These are phyloP conservation scores for Pichia sp. DNA, from an alignment of 1,139 yeast genomes.

Conservation along the genomic window DNA sequence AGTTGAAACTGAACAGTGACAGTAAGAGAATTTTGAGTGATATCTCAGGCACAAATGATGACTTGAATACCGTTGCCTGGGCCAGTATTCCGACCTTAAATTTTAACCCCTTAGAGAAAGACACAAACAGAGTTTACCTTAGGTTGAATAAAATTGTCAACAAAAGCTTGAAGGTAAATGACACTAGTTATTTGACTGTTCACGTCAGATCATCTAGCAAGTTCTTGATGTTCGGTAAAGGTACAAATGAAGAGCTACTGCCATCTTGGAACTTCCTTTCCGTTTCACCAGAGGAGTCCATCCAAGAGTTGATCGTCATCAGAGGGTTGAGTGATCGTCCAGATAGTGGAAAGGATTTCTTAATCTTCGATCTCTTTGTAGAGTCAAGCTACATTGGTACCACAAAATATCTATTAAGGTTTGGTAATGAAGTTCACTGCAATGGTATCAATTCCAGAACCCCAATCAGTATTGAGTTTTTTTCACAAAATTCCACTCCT, in stretches of 20 bases:
- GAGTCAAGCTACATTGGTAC: slow-evolving; percentile 63
- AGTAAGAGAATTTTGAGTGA: slow-evolving; percentile 11
- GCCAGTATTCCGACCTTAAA: slow-evolving; percentile 58
- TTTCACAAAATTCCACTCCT: slow-evolving; percentile 28
- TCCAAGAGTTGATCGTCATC: slow-evolving; percentile 34
- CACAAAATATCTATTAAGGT: slow-evolving; percentile 37
- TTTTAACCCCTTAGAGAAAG: slow-evolving; percentile 59
- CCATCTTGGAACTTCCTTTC: slow-evolving; percentile 73
- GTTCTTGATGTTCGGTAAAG: slow-evolving; percentile 55
- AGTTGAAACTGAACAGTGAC: slow-evolving; percentile 41
- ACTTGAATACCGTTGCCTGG: slow-evolving; percentile 37
- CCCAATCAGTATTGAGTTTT: slow-evolving; percentile 27
- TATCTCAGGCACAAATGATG: slow-evolving; percentile 27
- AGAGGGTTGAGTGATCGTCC: slow-evolving; percentile 41
- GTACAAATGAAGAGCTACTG: slow-evolving; percentile 56
- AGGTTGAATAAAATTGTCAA: slow-evolving; percentile 48
- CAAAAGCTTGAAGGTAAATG: slow-evolving; percentile 36
- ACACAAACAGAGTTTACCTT: slow-evolving; percentile 58
- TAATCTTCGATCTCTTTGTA: slow-evolving; percentile 55
- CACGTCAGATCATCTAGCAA: slow-evolving; percentile 42
- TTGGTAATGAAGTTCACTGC: slow-evolving; percentile 23
- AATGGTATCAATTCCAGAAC: slow-evolving; percentile 22
- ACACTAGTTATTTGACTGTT: slow-evolving; percentile 32
- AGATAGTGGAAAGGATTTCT: slow-evolving; percentile 39
- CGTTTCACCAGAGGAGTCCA: slow-evolving; percentile 59